Evolutionary conservation across 2,329 filamentous ascomycete genomes (phyloP), one percentile per base, ranked within the genome.

Genomic region (Fusarium pseudocircinatum): DNA sequence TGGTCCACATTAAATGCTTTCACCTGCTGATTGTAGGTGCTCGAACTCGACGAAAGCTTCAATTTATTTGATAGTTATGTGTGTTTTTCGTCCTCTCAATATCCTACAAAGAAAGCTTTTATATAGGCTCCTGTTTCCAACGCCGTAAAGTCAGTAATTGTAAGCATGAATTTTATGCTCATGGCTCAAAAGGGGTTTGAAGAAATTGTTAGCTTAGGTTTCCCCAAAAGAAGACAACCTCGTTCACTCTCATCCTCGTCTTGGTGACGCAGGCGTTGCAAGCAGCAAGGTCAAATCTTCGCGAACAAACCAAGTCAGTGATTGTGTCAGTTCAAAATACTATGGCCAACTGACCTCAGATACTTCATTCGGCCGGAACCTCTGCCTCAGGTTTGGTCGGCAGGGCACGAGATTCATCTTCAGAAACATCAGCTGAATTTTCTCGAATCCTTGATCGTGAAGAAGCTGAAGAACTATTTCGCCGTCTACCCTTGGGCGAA

Each of bases 381-480:
- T 72, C 71, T 50, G 37, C 47, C 54, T 72, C 65, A 44, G 72
- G 43, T 39, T 77, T 79, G 54, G 54, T 43, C 44, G 67, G 60
- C 14, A 75, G 63, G 32, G 70, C 74, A 72, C 66, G 69, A 62
- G 73, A 53, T 69, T 77, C 77, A 78, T 79, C 80, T 81, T 82
- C 77, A 73, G 73, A 85, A 86, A 81, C 82, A 89, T 91, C 88
- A 90, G 86, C 87, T 80, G 85, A 85, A 82, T 83, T 88, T 81
- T 85, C 81, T 83, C 83, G 85, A 78, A 80, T 80, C 79, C 83
- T 84, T 81, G 85, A 84, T 78, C 82, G 82, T 80, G 85, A 85
- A 78, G 87, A 87, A 79, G 83, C 83, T 72, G 87, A 87, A 72
- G 88, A 88, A 73, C 83, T 83, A 79, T 85, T 88, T 75, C 83